Conservation (phyloP, 140 eudicot genomes). For the Oenanthe javanica region DNA sequence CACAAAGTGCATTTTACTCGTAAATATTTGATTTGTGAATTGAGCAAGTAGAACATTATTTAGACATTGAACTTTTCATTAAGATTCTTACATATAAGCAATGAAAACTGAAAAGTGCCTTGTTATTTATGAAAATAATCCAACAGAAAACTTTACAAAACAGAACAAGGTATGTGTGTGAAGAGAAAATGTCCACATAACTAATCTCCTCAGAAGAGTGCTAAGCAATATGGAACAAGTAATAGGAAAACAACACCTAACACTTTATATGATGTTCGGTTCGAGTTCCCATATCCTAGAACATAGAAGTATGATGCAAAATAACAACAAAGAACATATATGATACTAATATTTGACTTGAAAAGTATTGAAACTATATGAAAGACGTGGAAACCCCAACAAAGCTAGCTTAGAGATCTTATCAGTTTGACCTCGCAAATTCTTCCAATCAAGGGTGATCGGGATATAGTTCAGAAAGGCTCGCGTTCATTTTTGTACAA, state of each 20-base stretch:
- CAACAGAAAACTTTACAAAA: too few species aligned
- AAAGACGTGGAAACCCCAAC: neutral
- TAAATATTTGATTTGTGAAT: neutral
- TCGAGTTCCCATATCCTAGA: neutral
- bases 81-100: neutral
- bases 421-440: neutral
- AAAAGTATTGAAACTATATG: neutral
- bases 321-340: neutral
- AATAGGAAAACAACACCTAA: neutral
- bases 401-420: neutral
- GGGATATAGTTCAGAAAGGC: neutral
- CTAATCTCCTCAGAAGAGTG: neutral
- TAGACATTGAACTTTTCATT: too few species aligned
- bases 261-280: neutral
- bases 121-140: too few species aligned
- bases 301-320: neutral
- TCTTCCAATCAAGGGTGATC: neutral
- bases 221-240: neutral
- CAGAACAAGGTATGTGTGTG: neutral
- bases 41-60: neutral
- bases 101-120: neutral
- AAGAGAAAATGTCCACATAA: neutral
- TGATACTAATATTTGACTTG: neutral
- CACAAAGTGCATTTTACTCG: too few species aligned
- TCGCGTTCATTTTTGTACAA: neutral